Evolutionary conservation across 2,329 filamentous ascomycete species (phyloP).

Genomic region (Hypoxylon sp.): DNA sequence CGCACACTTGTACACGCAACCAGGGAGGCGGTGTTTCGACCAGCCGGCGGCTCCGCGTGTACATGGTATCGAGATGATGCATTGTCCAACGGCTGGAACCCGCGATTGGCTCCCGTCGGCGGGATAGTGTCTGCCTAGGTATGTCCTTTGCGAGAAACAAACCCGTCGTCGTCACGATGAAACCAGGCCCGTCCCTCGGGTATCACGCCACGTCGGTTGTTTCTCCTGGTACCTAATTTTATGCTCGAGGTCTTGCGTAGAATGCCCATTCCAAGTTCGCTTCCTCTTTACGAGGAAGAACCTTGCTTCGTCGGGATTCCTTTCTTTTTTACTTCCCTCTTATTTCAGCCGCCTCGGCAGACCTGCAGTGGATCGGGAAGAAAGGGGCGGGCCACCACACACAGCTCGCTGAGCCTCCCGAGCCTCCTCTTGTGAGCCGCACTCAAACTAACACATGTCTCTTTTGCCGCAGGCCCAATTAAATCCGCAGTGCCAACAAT

Average conservation of each 20-base stretch:
- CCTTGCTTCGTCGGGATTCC: constrained; percentile 31
- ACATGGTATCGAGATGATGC: constrained; percentile 34
- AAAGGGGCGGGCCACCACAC: no score
- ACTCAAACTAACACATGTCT: constrained; percentile 38
- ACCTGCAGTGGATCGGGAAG: constrained; percentile 36
- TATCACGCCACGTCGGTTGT: constrained; percentile 6
- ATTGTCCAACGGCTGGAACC: constrained; percentile 7
- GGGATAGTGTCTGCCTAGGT: constrained; percentile 31
- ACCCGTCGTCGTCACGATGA: constrained; percentile 19
- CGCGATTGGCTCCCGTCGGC: constrained; percentile 34
- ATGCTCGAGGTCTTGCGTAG: constrained; percentile 26
- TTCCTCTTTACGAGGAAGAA: no score
- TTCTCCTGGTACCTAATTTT: no score
- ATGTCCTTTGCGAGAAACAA: not conserved
- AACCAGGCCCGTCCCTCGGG: not conserved
- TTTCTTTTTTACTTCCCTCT: no score
- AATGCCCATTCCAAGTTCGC: no score
- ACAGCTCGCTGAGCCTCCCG: constrained; percentile 35
- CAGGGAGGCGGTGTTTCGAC: constrained; percentile 34
- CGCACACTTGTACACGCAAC: constrained; percentile 25
- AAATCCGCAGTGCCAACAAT: constrained; percentile 25
- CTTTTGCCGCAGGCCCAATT: constrained; percentile 18
- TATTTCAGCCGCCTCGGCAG: constrained; percentile 38
- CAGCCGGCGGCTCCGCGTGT: constrained; percentile 32
- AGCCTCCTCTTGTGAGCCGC: constrained; percentile 30